Conservation (phyloP, 169 alveolate species). For the Cryptosporidium muris region DNA sequence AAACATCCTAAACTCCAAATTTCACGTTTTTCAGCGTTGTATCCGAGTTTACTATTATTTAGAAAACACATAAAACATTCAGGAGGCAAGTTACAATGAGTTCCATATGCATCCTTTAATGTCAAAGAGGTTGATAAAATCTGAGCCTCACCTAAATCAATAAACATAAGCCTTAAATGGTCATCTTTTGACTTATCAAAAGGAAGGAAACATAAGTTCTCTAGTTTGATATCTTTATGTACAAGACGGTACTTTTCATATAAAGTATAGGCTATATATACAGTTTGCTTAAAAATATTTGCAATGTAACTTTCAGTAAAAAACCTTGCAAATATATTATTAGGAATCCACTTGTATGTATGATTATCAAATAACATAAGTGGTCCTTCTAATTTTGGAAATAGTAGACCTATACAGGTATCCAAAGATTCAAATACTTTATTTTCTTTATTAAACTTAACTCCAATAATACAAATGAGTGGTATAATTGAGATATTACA, state of each 20-base stretch:
- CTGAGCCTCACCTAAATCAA: slow-evolving; percentile 67
- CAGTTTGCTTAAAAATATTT: slow-evolving; percentile 8
- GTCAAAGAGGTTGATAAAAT: not conserved
- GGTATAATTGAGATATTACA: slow-evolving; percentile 9
- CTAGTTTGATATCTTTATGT: slow-evolving; percentile 58
- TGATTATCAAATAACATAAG: slow-evolving; percentile 6
- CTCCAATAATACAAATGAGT: slow-evolving; percentile 43
- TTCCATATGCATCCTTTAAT: slow-evolving; percentile 60
- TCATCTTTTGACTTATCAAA: not conserved
- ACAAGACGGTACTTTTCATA: slow-evolving; percentile 28
- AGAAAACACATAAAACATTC: slow-evolving; percentile 22
- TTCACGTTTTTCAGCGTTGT: slow-evolving; percentile 57
- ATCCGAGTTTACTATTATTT: slow-evolving; percentile 8
- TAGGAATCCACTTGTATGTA: slow-evolving; percentile 12
- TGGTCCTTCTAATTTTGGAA: slow-evolving; percentile 38
- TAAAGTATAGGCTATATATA: not conserved
- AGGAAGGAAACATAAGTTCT: slow-evolving; percentile 18
- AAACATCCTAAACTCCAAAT: slow-evolving; percentile 62
- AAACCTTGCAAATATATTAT: slow-evolving; percentile 5
- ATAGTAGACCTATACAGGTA: slow-evolving; percentile 17
- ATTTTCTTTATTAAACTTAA: slow-evolving; percentile 18
- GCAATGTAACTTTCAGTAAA: slow-evolving; percentile 22
- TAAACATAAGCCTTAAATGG: slow-evolving; percentile 7
- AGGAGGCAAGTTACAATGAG: slow-evolving; percentile 54
- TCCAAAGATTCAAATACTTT: slow-evolving; percentile 17